phyloP scores from a whole-genome alignment of 345 rosid species.

The Eucalyptus globulus region DNA sequence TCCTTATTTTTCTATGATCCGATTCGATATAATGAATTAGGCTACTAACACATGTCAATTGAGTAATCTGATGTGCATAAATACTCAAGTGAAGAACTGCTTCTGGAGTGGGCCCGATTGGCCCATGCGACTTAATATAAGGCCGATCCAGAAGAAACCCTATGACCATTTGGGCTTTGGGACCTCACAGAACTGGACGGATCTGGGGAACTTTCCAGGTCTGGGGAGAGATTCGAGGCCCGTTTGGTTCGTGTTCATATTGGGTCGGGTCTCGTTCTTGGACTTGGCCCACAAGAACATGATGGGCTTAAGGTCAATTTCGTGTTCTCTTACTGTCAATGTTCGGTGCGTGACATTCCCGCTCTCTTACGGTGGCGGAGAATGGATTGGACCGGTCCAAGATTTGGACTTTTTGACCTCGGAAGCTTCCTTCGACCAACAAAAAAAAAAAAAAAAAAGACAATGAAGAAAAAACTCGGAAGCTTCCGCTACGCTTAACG shows the following conservation, averaged over 20 bases:
- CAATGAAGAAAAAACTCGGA: not conserved
- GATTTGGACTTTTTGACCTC: not conserved
- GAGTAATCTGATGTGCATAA: not conserved
- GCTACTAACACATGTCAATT: not conserved
- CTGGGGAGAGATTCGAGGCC: not conserved
- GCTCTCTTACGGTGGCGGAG: not conserved
- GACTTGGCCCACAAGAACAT: not conserved
- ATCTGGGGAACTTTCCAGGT: not conserved
- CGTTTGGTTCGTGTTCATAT: not conserved
- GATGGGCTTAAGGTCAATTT: not conserved
- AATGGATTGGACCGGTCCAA: not conserved
- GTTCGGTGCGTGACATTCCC: not conserved
- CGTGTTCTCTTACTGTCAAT: not conserved
- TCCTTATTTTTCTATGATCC: not conserved
- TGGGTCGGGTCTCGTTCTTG: not conserved
- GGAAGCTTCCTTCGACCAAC: not conserved
- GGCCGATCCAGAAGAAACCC: not conserved
- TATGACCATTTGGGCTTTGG: not conserved
- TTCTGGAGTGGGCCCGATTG: not conserved
- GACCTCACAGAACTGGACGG: not conserved
- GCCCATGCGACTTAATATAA: not conserved
- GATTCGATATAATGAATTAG: not conserved
- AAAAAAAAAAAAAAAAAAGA: no score
- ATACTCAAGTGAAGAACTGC: not conserved
- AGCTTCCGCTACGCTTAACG: not conserved